Evolutionary conservation across 2,329 filamentous ascomycete genomes (phyloP).

Genomic region (Claviceps monticola): DNA sequence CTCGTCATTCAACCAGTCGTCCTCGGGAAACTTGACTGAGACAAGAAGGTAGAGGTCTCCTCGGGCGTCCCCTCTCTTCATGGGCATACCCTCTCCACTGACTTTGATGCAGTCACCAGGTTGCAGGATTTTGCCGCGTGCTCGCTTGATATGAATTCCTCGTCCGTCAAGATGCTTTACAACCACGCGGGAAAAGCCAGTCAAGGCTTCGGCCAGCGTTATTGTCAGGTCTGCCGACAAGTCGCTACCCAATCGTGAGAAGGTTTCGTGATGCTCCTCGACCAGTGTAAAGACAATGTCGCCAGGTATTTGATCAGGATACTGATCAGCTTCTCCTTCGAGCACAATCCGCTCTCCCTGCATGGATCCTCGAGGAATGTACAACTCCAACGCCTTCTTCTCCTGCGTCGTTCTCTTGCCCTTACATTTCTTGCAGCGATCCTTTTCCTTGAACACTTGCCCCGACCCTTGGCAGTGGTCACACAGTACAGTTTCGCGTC

Average conservation of each 20-base stretch:
- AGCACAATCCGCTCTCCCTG: conserved; percentile 84
- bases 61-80: conserved; percentile 68
- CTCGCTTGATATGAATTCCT: conserved; percentile 69
- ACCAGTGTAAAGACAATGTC: conserved; percentile 84
- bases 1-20: conserved; percentile 68
- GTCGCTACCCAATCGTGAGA: conserved; percentile 73
- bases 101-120: conserved; percentile 81
- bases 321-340: conserved; percentile 87
- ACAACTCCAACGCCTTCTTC: conserved; percentile 90
- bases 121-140: conserved; percentile 67
- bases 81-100: conserved; percentile 83
- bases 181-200: conserved; percentile 81
- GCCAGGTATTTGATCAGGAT: conserved; percentile 76
- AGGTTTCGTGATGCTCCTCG: conserved; percentile 68
- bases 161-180: conserved; percentile 87
- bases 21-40: conserved; percentile 76
- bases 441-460: conserved; percentile 83
- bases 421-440: conserved; percentile 98
- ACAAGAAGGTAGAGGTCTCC: conserved; percentile 83
- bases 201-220: conserved; percentile 69
- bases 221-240: conserved; percentile 70
- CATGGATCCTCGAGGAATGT: conserved; percentile 77
- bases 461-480: conserved; percentile 77
- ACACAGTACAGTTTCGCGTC: conserved; percentile 66
- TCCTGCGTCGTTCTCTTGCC: conserved; percentile 75